Evolutionary conservation across 352 stramenopile species (phyloP).

Genomic region (Globisporangium mamillatum): DNA sequence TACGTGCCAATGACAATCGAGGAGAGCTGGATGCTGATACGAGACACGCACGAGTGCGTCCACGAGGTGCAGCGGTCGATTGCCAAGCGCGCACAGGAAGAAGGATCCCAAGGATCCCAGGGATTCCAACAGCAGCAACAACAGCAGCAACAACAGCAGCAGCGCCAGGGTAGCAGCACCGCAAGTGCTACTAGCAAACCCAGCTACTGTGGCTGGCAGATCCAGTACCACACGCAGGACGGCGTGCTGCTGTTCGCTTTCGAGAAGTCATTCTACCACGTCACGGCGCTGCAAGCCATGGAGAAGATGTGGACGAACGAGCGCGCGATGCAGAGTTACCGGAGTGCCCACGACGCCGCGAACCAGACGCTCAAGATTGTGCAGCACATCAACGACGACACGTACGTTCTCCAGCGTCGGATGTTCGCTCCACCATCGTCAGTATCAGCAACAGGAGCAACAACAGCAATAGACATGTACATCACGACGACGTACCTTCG

Average conservation of each 20-base stretch:
- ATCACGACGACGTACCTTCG: constrained; percentile 41
- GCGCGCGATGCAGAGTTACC: constrained; percentile 41
- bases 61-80: constrained; percentile 19
- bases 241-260: constrained; percentile 45
- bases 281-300: constrained; percentile 33
- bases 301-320: constrained; percentile 45
- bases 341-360: constrained; percentile 28
- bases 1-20: constrained; percentile 18
- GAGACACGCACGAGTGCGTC: constrained; percentile 16
- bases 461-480: constrained; percentile 18
- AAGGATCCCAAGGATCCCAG: not conserved
- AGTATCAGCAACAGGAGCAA: constrained; percentile 17
- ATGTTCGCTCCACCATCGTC: constrained; percentile 13
- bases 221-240: constrained; percentile 21
- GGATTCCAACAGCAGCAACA: not conserved
- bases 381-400: constrained; percentile 55
- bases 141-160: not conserved
- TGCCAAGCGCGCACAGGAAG: not conserved
- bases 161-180: not conserved
- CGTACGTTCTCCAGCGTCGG: constrained; percentile 42
- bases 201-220: constrained; percentile 27
- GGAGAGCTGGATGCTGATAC: constrained; percentile 23
- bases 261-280: constrained; percentile 40
- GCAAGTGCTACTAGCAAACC: not conserved
- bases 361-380: constrained; percentile 37